Base-by-base conservation (phyloP, 2,329 filamentous ascomycete species). In the Fusarium dimerum region DNA sequence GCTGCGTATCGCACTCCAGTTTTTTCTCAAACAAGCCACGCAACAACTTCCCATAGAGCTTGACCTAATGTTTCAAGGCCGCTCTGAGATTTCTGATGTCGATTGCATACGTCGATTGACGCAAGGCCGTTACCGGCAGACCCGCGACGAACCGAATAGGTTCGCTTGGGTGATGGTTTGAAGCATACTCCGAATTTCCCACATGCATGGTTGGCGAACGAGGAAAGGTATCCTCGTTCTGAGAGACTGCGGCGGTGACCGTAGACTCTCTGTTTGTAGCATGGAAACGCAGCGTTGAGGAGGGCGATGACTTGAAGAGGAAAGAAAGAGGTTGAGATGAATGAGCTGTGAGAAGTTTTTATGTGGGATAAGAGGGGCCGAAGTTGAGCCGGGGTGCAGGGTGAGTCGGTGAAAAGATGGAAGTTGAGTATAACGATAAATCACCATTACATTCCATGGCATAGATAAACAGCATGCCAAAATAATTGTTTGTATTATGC, bases 171-270 rank as follows among this genome's bases (percentile, higher is more conserved):
- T 66, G 60, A 68, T 72, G 67, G 56, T 50, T 61, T 70, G 91
- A 89, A 92, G 89, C 92, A 86, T 94, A 89, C 90, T 94, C 90
- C 90, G 90, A 94, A 93, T 94, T 94, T 94, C 90, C 91, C 90
- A 92, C 91, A 91, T 92, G 90, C 90, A 17, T 59, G 46, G 7
- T 40, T 29, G 47, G 40, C 40, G 40, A 50, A 36, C 18, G 32
- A 20, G 40, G 41, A 77, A 61, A 50, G 18, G 43, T 6, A 48
- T 8, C 42, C 18, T 47, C 26, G 45, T 8, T 43, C 18, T 47
- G 57, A 66, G 59, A 67, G 48, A 51, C 52, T 46, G 30, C 50
- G 43, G 32, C 43, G 40, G 43, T 36, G 43, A 29, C 43, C 40
- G 43, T 36, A 34, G 50, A 59, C 64, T 79, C 78, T 90, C 81